These are phyloP conservation scores for Neospermospora avenae DNA, from an alignment of 2,329 filamentous ascomycete species.

Conservation along the genomic window DNA sequence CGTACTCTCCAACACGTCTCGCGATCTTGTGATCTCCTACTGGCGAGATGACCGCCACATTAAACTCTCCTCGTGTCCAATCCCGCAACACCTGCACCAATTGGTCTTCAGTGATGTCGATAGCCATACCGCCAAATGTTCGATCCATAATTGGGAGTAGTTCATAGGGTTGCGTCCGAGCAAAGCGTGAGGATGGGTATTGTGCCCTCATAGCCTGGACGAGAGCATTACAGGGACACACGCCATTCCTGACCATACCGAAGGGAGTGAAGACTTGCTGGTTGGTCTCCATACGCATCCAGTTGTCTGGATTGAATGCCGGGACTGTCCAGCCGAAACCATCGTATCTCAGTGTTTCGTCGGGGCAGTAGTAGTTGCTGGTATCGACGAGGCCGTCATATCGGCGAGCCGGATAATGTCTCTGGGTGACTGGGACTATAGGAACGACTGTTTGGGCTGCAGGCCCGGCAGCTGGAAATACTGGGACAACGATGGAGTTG, in stretches of 20 bases:
- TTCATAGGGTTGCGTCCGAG: background rate
- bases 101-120: background rate
- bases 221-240: background rate
- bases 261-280: background rate
- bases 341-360: background rate
- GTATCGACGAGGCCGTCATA: background rate
- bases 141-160: background rate
- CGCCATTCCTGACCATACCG: background rate
- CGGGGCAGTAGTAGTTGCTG: background rate
- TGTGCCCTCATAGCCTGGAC: background rate
- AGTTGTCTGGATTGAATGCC: background rate
- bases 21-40: background rate
- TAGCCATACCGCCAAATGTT: background rate
- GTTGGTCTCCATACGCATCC: background rate
- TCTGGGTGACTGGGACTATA: background rate
- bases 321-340: background rate
- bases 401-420: background rate
- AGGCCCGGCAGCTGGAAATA: background rate
- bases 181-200: background rate
- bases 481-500: background rate
- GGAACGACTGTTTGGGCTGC: background rate
- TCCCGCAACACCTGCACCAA: background rate
- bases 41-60: background rate
- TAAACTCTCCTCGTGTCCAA: background rate
- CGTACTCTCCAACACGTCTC: background rate